Evolutionary conservation across 768 basidiomycete species (phyloP).

Genomic region (Chalciporus sphaerocephalus): DNA sequence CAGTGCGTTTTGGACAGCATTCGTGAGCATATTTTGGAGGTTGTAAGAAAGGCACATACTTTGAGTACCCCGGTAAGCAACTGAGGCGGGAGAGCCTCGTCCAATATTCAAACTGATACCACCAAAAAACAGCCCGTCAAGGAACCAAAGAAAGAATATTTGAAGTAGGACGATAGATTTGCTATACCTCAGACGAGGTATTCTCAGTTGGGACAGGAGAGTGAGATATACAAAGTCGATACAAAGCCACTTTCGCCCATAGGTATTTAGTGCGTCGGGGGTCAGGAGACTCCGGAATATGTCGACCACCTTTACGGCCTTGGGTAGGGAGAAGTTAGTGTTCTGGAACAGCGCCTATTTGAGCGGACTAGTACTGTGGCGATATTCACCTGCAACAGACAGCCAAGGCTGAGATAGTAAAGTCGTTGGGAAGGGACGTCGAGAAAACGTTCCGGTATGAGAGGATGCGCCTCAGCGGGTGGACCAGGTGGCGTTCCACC

Average conservation of each 20-base stretch:
- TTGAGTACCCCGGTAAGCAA: conserved; percentile 24
- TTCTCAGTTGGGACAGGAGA: conserved; percentile 57
- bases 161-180: conserved; percentile 61
- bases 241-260: conserved; percentile 67
- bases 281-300: conserved; percentile 52
- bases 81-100: conserved; percentile 11
- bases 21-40: conserved; percentile 2
- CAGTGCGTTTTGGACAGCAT: conserved; percentile 27
- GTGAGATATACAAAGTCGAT: conserved; percentile 61
- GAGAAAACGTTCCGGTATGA: conserved; percentile 70
- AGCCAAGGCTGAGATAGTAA: conserved; percentile 71
- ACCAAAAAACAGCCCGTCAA: conserved; percentile 70
- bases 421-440: conserved; percentile 78
- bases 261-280: conserved; percentile 37
- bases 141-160: conserved; percentile 54
- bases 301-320: conserved; percentile 79
- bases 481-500: conserved; percentile 1
- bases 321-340: conserved; percentile 4
- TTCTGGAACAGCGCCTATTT: not conserved
- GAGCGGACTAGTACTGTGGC: accelerated
- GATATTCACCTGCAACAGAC: conserved; percentile 64
- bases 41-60: conserved; percentile 25
- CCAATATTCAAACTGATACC: conserved; percentile 58
- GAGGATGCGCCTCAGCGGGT: conserved; percentile 34
- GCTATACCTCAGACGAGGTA: conserved; percentile 69